phyloP scores from a whole-genome alignment of 1,139 yeast genomes.

The Kodamaea sp. region DNA sequence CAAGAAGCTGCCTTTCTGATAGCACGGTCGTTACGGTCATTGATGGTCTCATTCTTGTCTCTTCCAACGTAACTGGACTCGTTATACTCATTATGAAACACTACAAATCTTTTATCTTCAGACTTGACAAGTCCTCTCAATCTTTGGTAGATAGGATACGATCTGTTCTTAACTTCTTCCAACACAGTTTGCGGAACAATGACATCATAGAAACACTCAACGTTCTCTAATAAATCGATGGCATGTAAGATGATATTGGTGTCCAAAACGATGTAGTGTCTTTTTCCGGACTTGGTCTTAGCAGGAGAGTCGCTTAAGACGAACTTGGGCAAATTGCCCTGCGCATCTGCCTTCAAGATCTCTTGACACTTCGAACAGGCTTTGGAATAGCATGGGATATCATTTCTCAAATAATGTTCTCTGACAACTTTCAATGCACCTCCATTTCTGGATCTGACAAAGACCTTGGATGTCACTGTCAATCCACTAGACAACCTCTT shows the following conservation, averaged over 20 bases:
- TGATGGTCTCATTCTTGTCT: slow-evolving; percentile 67
- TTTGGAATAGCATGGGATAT: slow-evolving; percentile 85
- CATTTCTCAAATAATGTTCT: slow-evolving; percentile 89
- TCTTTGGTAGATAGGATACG: slow-evolving; percentile 86
- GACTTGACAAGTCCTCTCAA: slow-evolving; percentile 74
- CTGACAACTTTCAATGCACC: slow-evolving; percentile 89
- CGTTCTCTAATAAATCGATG: slow-evolving; percentile 83
- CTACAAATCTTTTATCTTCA: slow-evolving; percentile 82
- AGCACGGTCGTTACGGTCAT: slow-evolving; percentile 91
- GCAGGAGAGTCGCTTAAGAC: slow-evolving; percentile 54
- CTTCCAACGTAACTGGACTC: slow-evolving; percentile 70
- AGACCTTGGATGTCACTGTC: slow-evolving; percentile 84
- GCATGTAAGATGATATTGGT: slow-evolving; percentile 88
- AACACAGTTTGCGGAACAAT: slow-evolving; percentile 91
- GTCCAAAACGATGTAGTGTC: slow-evolving; percentile 82
- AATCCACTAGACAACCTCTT: slow-evolving; percentile 58
- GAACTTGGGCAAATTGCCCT: slow-evolving; percentile 52
- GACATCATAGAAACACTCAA: slow-evolving; percentile 79
- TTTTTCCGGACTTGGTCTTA: slow-evolving; percentile 30
- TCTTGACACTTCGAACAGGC: slow-evolving; percentile 65
- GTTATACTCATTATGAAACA: slow-evolving; percentile 90
- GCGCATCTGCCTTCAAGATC: slow-evolving; percentile 55
- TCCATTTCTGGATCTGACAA: slow-evolving; percentile 87
- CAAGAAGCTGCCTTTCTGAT: slow-evolving; percentile 75
- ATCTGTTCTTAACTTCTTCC: slow-evolving; percentile 87